Base-by-base conservation (phyloP, 306 rosid species). In the Vicia sativa region DNA sequence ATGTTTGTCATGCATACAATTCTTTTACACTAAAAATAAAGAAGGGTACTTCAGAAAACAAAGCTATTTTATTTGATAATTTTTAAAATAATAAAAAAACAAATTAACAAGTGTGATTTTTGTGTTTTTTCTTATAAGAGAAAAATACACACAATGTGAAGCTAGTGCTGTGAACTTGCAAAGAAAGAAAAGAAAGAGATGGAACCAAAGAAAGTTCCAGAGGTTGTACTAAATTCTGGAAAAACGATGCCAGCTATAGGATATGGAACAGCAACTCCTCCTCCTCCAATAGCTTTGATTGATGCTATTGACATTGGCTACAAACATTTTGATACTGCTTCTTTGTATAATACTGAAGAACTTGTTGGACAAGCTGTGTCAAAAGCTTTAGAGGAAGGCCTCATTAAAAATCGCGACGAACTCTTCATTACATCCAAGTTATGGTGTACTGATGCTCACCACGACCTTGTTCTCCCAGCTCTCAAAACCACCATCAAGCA, bases 341-440 rank as follows among this genome's bases (percentile, higher is more conserved):
- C 81, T 39, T 4, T 57, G 11, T 72, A 77, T 41, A 67, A 73
- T 11, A 65, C 49, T 2, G 77, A 77, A 45, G 43, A 71, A 38
- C 25, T 73, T 25, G 31, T 71, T 5, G 81, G 81, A 39, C 23
- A 71, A 38, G 74, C 77, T 7, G 69, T 77, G 2, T 54, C 57
- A 3, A 38, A 45, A 15, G 80, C 76, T 21, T 14, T 70, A 35
- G 62, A 77, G n/a, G 11, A 21, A 11, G 89, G 86, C 12, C 75
- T 82, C 19, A 19, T 87, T 34, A 43, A 82, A 3, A 70, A 42
- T 5, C 58, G 85, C 2, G 68, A 78, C 3, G 81, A 87, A 13
- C 39, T 82, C 2, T 84, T 84, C 25, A 58, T 84, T 8, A 78
- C 83, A 35, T 63, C 88, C 10, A 86, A 83, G 80, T 82, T 81